Base-by-base conservation (phyloP, 177 flowering plant species). In the Telopea speciosissima region DNA sequence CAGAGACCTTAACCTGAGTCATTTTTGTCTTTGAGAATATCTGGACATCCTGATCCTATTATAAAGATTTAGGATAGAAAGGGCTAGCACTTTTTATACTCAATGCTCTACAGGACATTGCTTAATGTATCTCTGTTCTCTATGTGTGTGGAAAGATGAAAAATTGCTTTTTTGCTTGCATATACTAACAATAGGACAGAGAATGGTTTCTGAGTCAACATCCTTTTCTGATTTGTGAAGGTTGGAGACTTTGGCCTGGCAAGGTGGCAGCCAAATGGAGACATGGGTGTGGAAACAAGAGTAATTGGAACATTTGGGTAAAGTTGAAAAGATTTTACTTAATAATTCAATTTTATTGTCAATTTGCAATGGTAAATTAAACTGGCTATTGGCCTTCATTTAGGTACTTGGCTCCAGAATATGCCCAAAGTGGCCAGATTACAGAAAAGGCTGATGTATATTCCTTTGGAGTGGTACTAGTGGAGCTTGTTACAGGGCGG, bases 201-300 rank as follows among this genome's bases (percentile, higher is more conserved):
- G 25, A 28, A 11, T 31, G 61, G 31, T 31, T 67, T 75, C 40
- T 24, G 49, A 63, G 73, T 59, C 60, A 16, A 68, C 21, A 62
- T 13, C 8, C 10, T 36, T 22, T 52, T 49, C 40, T 62, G 54
- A 40, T 45, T 61, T 65, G 16, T 56, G 5, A 28, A 89, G 92
- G 97, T 94, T 77, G 97, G 97, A 68, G 98, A 94, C 81, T 94
- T 94, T 72, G 98, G 98, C 72, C 80, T 94, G 62, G 98, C 97
- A 42, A 82, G 97, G 80, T 89, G 96, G 93, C 97, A 90, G 69
- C 92, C 95, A 31, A 92, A 92, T 82, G 97, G 97, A 69, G 90
- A 87, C 70, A 65, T 69, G 77, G 89, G 89, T 62, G 89, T 82
- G 40, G 88, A 89, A 64, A 94, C 97, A 17, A 81, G 97, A 79